A percentile compares a stretch with the other conserved stretches of the same genome.
phyloP scores from a whole-genome alignment of 2,329 filamentous ascomycete genomes.

The Fusarium sp. region DNA sequence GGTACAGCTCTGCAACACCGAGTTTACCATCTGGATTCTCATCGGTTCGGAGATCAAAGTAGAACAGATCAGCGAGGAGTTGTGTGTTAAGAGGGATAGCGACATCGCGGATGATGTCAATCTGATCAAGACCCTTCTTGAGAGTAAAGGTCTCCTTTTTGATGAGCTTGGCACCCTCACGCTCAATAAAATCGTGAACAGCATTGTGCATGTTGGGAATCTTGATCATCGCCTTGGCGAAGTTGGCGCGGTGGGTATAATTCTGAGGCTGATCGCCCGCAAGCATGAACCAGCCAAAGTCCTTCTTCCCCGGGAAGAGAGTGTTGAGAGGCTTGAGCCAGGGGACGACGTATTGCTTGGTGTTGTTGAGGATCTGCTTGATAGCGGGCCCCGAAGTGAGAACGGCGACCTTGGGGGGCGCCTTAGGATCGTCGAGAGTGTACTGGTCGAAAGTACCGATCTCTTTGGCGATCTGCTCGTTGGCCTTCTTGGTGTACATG shows the following conservation, averaged over 20 bases:
- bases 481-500: conserved; percentile 54
- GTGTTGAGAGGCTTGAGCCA: conserved; percentile 45
- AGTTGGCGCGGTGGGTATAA: conserved; percentile 42
- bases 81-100: conserved; percentile 66
- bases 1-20: conserved; percentile 52
- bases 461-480: conserved; percentile 49
- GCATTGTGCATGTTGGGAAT: conserved; percentile 44
- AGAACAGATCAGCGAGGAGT: conserved; percentile 64
- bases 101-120: conserved; percentile 59
- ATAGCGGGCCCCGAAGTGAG: conserved; percentile 40
- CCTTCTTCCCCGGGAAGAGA: conserved; percentile 49
- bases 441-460: conserved; percentile 47
- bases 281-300: conserved; percentile 51
- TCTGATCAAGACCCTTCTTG: conserved; percentile 48
- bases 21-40: conserved; percentile 60
- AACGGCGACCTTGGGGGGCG: conserved; percentile 43
- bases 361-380: conserved; percentile 45
- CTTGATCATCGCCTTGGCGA: conserved; percentile 46
- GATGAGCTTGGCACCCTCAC: conserved; percentile 50
- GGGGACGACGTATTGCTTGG: conserved; percentile 45
- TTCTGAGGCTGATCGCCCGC: conserved; percentile 47
- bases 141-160: conserved; percentile 50
- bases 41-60: conserved; percentile 63
- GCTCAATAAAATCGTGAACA: conserved; percentile 45
- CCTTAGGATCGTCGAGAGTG: conserved; percentile 47